These are phyloP conservation scores for Linum lewisii DNA, from an alignment of 345 rosid species.

Conservation along the genomic window DNA sequence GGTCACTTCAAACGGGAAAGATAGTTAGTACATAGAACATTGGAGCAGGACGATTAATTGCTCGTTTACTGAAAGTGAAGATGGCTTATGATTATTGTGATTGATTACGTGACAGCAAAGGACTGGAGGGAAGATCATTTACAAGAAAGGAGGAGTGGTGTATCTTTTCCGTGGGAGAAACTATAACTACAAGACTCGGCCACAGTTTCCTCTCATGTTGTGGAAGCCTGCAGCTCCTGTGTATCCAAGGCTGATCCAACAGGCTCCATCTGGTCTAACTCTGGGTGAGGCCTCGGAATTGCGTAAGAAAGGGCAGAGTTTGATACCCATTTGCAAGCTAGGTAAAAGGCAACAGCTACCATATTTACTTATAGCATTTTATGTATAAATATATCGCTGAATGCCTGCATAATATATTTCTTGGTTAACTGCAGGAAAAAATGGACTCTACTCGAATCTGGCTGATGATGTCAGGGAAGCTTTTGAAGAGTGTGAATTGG, in stretches of 20 bases:
- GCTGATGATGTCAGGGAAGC: slow-evolving; percentile 66
- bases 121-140: slow-evolving; percentile 84
- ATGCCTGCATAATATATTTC: too few species aligned
- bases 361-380: too few species aligned
- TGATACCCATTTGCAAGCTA: slow-evolving; percentile 70
- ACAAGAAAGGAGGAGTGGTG: slow-evolving; percentile 60
- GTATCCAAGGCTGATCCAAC: slow-evolving; percentile 67
- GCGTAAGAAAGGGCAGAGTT: slow-evolving; percentile 68
- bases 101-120: slow-evolving; percentile 47
- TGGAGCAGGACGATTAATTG: too few species aligned
- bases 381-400: too few species aligned
- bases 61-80: too few species aligned
- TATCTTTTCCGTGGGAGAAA: slow-evolving; percentile 88
- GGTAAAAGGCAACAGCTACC: slow-evolving; percentile 30
- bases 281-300: slow-evolving; percentile 52
- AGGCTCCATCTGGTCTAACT: slow-evolving; percentile 63
- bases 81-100: background rate
- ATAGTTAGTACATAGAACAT: too few species aligned
- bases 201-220: slow-evolving; percentile 81
- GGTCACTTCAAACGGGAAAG: background rate
- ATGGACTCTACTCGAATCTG: slow-evolving; percentile 69
- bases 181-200: slow-evolving; percentile 70
- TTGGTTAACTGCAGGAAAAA: slow-evolving; percentile 65
- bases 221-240: slow-evolving; percentile 83
- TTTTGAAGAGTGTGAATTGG: slow-evolving; percentile 87